Evolutionary conservation across 352 stramenopile genomes (phyloP).

Genomic region (Phytophthora citrophthora): DNA sequence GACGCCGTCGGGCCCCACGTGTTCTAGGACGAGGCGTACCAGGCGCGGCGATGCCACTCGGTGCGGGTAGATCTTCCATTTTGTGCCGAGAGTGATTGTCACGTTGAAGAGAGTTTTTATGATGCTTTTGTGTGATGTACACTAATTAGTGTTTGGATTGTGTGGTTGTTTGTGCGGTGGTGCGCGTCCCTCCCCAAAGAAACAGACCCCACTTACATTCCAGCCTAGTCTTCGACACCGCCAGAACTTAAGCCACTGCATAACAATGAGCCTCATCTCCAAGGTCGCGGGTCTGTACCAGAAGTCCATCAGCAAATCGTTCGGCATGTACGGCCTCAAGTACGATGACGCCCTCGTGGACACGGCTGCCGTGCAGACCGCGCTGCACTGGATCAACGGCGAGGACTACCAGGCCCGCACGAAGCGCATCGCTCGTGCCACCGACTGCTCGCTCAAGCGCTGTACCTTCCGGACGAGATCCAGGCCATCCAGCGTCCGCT

Average conservation of each 20-base stretch:
- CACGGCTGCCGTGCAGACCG: slow-evolving; percentile 79
- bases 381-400: slow-evolving; percentile 80
- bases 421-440: slow-evolving; percentile 81
- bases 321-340: slow-evolving; percentile 86
- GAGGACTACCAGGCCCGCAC: slow-evolving; percentile 79
- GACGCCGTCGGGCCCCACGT: slow-evolving; percentile 39
- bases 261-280: slow-evolving; percentile 55
- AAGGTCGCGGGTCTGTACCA: slow-evolving; percentile 81
- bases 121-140: not conserved
- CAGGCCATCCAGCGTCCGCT: slow-evolving; percentile 86
- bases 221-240: slow-evolving; percentile 10
- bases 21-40: slow-evolving; percentile 35
- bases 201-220: slow-evolving; percentile 16
- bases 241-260: slow-evolving; percentile 10
- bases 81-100: not conserved
- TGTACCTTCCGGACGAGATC: slow-evolving; percentile 87
- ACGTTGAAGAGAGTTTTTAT: not conserved
- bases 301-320: slow-evolving; percentile 82
- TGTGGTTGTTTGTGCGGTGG: slow-evolving; percentile 26
- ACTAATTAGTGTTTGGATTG: not conserved
- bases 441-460: slow-evolving; percentile 88
- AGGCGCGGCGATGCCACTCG: slow-evolving; percentile 9
- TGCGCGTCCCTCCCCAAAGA: slow-evolving; percentile 13
- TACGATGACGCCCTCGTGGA: slow-evolving; percentile 90
- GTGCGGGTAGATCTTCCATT: slow-evolving; percentile 31